Conservation (phyloP, 805 yeast genomes). For the Cyberlindnera petersonii region DNA sequence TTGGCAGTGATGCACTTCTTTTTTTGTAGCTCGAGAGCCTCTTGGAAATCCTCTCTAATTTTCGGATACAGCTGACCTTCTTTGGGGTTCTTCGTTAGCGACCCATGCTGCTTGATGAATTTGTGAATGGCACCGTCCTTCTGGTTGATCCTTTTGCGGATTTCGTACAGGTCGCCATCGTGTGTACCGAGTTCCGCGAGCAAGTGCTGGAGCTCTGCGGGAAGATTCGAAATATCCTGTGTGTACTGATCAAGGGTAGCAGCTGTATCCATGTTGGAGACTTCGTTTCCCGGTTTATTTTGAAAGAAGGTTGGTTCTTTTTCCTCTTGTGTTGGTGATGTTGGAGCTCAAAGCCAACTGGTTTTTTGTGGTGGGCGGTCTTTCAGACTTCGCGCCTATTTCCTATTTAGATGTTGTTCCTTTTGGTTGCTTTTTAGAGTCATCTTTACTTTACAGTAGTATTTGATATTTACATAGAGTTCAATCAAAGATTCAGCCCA, state of each 20-base stretch:
- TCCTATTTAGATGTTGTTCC: background rate
- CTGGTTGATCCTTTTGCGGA: conserved; percentile 59
- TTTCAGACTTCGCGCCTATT: conserved; percentile 1
- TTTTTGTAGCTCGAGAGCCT: conserved; percentile 59
- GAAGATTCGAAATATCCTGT: conserved; percentile 74
- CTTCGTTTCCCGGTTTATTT: background rate
- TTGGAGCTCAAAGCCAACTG: background rate
- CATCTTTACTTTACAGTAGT: too few species aligned
- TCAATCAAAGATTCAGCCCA: background rate
- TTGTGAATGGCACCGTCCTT: conserved; percentile 81
- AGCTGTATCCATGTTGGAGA: conserved; percentile 76
- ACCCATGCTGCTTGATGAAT: conserved; percentile 77
- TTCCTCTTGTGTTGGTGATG: background rate
- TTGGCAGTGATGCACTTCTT: conserved; percentile 78
- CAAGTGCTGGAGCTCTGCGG: conserved; percentile 78
- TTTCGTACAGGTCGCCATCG: conserved; percentile 64
- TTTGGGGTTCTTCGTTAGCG: conserved; percentile 74
- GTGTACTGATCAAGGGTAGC: conserved; percentile 69
- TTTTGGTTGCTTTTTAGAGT: too few species aligned
- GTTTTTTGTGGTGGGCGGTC: background rate
- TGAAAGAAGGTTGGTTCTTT: background rate
- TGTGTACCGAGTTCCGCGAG: conserved; percentile 72
- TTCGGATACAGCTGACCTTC: conserved; percentile 64
- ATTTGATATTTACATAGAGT: too few species aligned
- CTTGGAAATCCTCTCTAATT: conserved; percentile 63